Evolutionary conservation across 2,329 filamentous ascomycete genomes (phyloP), one percentile per base, ranked within the genome.

Genomic region (Pseudogymnoascus sp.): DNA sequence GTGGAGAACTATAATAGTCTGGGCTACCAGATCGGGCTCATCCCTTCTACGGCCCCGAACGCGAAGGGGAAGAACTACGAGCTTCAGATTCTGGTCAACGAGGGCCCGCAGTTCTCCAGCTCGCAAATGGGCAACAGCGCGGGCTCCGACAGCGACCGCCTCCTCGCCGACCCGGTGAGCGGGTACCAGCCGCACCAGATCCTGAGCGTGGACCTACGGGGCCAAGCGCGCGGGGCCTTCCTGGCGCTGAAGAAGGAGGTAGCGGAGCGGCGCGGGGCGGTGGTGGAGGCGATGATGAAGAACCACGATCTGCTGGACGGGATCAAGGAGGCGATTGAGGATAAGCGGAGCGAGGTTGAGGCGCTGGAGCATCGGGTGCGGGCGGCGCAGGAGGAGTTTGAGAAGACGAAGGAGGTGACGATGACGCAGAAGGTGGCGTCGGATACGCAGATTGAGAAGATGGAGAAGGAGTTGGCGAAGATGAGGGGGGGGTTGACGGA

Each of bases 391-490:
- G 91, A 96, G 71, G 93, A 97, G 74, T 96, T 96, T 73, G 92
- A 97, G 72, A 92, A 91, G 77, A 93, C 91, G 19, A 93, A 93
- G 73, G 95, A 97, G 80, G 82, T 83, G 65, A 93, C 90, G 7
- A 90, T 84, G 53, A 90, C 92, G 17, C 91, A 96, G 74, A 96
- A 96, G 78, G 85, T 93, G 74, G 88, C 87, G 7, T 91, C 88
- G 2, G 95, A 97, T 74, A 87, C 93, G 8, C 93, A 97, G 75
- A 96, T 99, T 71, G 95, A 99, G 77, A 95, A 95, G 80, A 96
- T 97, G 88, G 95, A 99, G 78, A 97, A 96, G 76, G 93, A 99
- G 75, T 80, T 99, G n/a, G 89, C 90, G 57, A 91, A 92, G 74
- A 96, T 97, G 91, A 84, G 93, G 44, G 85, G 88, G 1, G 88